Base-by-base conservation (phyloP, 768 basidiomycete species). In the Suillus tomentosus region DNA sequence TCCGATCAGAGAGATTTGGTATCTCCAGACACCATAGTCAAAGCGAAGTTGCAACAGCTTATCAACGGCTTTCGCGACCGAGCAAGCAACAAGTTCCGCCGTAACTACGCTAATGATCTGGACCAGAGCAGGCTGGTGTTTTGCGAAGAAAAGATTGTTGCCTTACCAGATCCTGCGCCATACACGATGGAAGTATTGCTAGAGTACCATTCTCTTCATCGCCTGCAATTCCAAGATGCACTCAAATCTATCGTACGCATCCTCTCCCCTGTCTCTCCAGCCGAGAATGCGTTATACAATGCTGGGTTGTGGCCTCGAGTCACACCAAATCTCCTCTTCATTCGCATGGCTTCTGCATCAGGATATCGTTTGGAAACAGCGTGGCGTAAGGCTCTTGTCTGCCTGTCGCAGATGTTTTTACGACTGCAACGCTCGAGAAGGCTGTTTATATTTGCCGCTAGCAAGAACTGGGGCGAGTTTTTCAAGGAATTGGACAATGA, bases 281-380 rank as follows among this genome's bases (percentile, higher is more conserved):
- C 51, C n/a, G 66, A 66, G 24, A n/a, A 34, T 3, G 40, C 65
- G n/a, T 19, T 62, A 6, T 36, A 58, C 14, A 42, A 61, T n/a
- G 60, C 71, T 22, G 68, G 69, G 8, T 64, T 74, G 60, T 79
- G 78, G 77, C 79, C 79, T 2, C 69, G 73, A 24, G 64, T 76
- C 14, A 72, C 74, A 11, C 54, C 64, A 6, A 72, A 67, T 58
- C 62, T 67, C 37, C 66, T 80, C 19, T 68, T 80, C 17, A 48
- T 59, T n/a, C 62, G 64, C 3, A 65, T 79, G 51, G 67, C 71
- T 34, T 69, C 68, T 34, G 51, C 63, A 14, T 66, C 68, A 11
- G 45, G 37, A 4, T 59, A 17, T 8, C 4, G 2, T 8, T 47
- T 74, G 31, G 39, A 65, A 3, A n/a, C 50, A 14, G 22, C 48